These are phyloP conservation scores for Cenococcum geophilum DNA, from an alignment of 495 filamentous ascomycete species.

Conservation along the genomic window DNA sequence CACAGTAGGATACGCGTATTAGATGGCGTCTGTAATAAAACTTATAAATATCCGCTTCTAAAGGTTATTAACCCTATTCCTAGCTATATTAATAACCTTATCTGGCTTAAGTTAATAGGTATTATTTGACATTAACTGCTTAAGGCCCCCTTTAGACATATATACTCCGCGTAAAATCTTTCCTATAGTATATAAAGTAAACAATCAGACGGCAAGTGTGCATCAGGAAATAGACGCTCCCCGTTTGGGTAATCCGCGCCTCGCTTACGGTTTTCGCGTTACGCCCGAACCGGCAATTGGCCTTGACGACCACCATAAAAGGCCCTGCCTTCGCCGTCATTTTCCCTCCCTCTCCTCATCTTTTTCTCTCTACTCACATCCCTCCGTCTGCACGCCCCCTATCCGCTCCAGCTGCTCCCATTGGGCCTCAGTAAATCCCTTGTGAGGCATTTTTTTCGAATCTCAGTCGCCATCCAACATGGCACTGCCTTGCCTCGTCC, in stretches of 20 bases:
- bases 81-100: too few species aligned
- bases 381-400: background rate
- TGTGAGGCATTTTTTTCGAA: background rate
- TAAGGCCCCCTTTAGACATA: too few species aligned
- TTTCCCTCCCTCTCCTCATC: conserved; percentile 10
- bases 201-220: background rate
- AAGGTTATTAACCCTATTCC: too few species aligned
- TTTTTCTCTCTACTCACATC: conserved; percentile 8
- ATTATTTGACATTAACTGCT: too few species aligned
- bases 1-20: too few species aligned
- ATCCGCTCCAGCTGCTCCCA: background rate
- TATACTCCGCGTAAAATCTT: too few species aligned
- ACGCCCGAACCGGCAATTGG: background rate
- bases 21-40: too few species aligned
- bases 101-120: too few species aligned
- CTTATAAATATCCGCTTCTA: too few species aligned
- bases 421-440: background rate
- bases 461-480: background rate
- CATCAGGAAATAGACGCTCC: background rate
- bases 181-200: too few species aligned
- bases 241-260: background rate
- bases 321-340: conserved; percentile 7
- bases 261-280: conserved; percentile 1
- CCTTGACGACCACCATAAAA: background rate
- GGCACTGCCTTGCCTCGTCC: too few species aligned